Evolutionary conservation across 164 flowering plant genomes (phyloP).

Genomic region (Platanus orientalis): DNA sequence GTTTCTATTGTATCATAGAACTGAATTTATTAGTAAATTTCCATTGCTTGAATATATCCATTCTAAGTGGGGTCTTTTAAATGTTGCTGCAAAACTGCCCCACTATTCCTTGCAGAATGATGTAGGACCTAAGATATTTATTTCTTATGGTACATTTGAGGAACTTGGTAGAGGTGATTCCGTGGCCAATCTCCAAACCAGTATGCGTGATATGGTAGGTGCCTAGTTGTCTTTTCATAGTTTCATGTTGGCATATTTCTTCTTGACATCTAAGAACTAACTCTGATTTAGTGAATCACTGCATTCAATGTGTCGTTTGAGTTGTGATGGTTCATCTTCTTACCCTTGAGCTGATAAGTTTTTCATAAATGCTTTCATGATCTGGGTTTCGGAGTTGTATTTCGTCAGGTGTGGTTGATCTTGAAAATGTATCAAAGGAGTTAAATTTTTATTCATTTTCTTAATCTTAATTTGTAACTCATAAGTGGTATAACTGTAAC

Average conservation of each 20-base stretch:
- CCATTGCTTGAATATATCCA: conserved; percentile 91
- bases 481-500: too few species aligned
- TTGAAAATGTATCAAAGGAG: not conserved
- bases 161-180: conserved; percentile 77
- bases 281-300: too few species aligned
- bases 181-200: conserved; percentile 63
- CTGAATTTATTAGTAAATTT: conserved; percentile 77
- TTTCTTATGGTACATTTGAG: conserved; percentile 69
- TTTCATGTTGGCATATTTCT: not conserved
- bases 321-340: too few species aligned
- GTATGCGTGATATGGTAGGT: conserved; percentile 85
- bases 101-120: conserved; percentile 85
- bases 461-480: too few species aligned
- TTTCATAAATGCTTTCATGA: not conserved
- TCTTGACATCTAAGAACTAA: too few species aligned
- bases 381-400: not conserved
- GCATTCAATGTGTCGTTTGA: not conserved
- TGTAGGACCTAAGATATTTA: conserved; percentile 71
- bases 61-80: conserved; percentile 92
- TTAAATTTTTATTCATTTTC: not conserved
- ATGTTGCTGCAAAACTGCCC: conserved; percentile 91
- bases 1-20: conserved; percentile 75
- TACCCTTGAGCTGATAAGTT: too few species aligned
- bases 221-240: conserved; percentile 7
- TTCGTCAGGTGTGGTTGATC: not conserved